Evolutionary conservation across 2,329 filamentous ascomycete species (phyloP), one percentile per base, ranked within the genome.

Genomic region (Diaporthe sp.): DNA sequence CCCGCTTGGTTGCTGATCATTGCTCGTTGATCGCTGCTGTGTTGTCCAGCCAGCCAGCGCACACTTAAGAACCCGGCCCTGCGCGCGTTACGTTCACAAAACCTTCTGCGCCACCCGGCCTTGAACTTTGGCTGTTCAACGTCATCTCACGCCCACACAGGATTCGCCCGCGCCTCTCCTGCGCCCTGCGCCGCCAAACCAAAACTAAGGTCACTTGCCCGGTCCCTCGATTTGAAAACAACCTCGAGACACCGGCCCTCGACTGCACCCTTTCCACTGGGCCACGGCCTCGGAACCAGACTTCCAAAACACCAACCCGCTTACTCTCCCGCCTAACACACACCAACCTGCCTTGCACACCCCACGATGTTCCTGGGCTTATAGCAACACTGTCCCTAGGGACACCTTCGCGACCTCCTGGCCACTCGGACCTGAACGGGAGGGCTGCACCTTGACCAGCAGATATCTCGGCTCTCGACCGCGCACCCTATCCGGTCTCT

Each of bases 331-430:
- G 31, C 69, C 55, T 19, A 51, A 71, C 49, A 46, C 46, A 65
- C 31, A 74, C 68, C 67, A 71, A 71, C 71, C 37, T 73, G 51
- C 59, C 57, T 25, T 74, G 72, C 51, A 53, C 67, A 71, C 42
- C 73, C 71, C 75, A 83, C 79, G 39, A 83, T 83, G 81, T 73
- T 73, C 69, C 74, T 76, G 70, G 57, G 51, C 71, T 83, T 83
- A 83, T 83, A 83, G 79, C 81, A 78, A 72, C 72, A 80, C 84
- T 79, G 86, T 87, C 85, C 86, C 81, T 83, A 86, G 85, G 86
- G 86, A 87, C 86, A 83, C 83, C 77, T 75, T 53, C 73, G 75
- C 74, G 61, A 67, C 69, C 67, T 57, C 76, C 76, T 73, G 76
- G 77, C 78, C 79, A 77, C 68, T 74, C 62, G 57, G 69, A 74